A percentile compares a stretch with the other conserved stretches of the same genome.
Evolutionary conservation across 805 yeast genomes (phyloP).

Genomic region (Teunomyces pallodes): DNA sequence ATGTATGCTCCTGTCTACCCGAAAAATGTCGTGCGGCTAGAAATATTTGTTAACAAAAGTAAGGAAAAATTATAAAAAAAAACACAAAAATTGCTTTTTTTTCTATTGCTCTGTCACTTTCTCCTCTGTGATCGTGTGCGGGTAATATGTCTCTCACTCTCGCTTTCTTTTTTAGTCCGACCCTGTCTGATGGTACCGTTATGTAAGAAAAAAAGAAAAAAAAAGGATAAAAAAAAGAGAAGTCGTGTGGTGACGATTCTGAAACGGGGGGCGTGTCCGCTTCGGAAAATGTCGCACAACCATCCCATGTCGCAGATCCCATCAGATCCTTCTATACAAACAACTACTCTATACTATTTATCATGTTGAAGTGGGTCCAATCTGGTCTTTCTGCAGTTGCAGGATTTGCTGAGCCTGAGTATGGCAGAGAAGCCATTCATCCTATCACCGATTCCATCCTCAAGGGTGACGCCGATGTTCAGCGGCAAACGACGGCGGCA

Average conservation of each 20-base stretch:
- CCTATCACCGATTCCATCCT: conserved; percentile 64
- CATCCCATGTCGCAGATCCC: not conserved
- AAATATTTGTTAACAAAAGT: not conserved
- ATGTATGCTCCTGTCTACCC: not conserved
- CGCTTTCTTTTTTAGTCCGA: not conserved
- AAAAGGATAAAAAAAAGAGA: no score
- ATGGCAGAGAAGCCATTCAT: conserved; percentile 88
- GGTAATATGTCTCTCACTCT: not conserved
- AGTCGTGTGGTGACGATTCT: not conserved
- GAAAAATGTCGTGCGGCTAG: not conserved
- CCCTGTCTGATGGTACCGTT: no score
- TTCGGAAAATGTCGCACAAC: not conserved
- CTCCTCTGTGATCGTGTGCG: not conserved
- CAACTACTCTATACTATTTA: not conserved
- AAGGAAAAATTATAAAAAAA: not conserved
- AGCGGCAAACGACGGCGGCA: conserved; percentile 52
- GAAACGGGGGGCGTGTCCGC: not conserved
- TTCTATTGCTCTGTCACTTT: no score
- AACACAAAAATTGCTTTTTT: not conserved
- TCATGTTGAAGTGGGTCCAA: conserved; percentile 82
- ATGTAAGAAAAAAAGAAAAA: no score
- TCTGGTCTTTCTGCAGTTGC: conserved; percentile 90
- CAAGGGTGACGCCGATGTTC: conserved; percentile 40
- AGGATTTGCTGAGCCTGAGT: conserved; percentile 96
- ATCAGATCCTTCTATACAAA: not conserved